Base-by-base conservation (phyloP, 2,329 filamentous ascomycete species). In the Fusarium dimerum region DNA sequence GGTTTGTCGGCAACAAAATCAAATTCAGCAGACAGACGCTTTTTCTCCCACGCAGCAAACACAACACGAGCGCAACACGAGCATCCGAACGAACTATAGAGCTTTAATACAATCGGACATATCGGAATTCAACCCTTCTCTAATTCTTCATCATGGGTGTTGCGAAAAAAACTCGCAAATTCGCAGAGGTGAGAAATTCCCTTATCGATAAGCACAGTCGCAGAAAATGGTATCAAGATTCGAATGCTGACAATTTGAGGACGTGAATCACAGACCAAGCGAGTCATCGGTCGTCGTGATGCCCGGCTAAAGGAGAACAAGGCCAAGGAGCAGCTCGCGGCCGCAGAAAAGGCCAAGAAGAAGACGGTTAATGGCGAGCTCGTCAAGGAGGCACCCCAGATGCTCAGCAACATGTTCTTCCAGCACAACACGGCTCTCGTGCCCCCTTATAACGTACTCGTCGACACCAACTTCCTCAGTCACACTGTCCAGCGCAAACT, bases 401-500 rank as follows among this genome's bases (percentile, higher is more conserved):
- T 89, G 67, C 88, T 90, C 12, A 90, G 89, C 17, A 83, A 85
- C 56, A 85, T 96, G 73, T 96, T 95, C 83, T 95, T 95, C 74
- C 83, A 89, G 68, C 88, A 90, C 78, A 97, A 97, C 76, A 88
- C 87, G 48, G 88, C 90, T 48, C 84, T 97, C 42, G 85, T 90
- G 11, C 91, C 92, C 4, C 91, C 92, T 2, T 95, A 96, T 60
- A 66, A 58, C 45, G 61, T 66, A 45, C 64, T 66, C 47, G 82
- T 94, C 66, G 90, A 96, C 71, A 93, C 91, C 71, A 96, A 96
- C 70, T 96, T 96, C 68, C 81, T 96, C 57, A 90, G 86, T 39
- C 92, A 96, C 73, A 94, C 92, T 0, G 90, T 97, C 2, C 89
- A 92, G 72, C 85, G 88, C 62, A 97, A 99, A 76, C 83, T 97